phyloP scores from a whole-genome alignment of 129 eudicot species.

The Daucus carota region DH1_v3.0 NC_030384.2:36343001-36343500 shows the following conservation, averaged over 20 bases:
- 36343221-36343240: not conserved
- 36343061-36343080: slow-evolving; percentile 78
- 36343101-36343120: slow-evolving; percentile 86
- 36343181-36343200: not conserved
- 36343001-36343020: not conserved
- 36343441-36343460: not conserved
- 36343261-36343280: not conserved
- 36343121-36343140: slow-evolving; percentile 64
- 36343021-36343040: not conserved
- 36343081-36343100: slow-evolving; percentile 98
- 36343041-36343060: slow-evolving; percentile 9
- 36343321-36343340: not conserved
- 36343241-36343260: not conserved
- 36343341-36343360: not conserved
- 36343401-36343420: not conserved
- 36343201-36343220: not conserved
- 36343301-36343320: not conserved
- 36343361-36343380: not conserved
- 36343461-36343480: not conserved
- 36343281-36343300: not conserved
- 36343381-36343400: not conserved
- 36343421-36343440: not conserved
- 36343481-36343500: not conserved
- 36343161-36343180: slow-evolving; percentile 18
- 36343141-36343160: slow-evolving; percentile 97